Conservation (phyloP, 2,329 filamentous ascomycete species). For the Pestalotiopsis fici region DNA sequence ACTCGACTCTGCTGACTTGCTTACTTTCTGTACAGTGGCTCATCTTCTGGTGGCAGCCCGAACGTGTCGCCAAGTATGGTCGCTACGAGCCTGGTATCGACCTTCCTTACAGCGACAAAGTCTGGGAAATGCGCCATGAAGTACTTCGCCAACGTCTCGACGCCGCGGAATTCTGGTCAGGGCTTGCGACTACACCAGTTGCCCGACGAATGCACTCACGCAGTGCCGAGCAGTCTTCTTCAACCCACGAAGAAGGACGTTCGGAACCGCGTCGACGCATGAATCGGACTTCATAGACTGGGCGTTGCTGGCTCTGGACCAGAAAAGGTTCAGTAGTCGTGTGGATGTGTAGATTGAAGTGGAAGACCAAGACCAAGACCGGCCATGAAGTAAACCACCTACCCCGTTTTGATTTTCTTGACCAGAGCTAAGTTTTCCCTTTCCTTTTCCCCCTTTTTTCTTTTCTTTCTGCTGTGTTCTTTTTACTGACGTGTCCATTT, state of each 20-base stretch:
- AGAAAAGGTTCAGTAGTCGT: background rate
- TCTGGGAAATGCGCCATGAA: background rate
- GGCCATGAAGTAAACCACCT: background rate
- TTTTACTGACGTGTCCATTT: background rate
- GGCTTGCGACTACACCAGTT: background rate
- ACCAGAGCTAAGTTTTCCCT: background rate
- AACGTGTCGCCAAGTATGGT: slow-evolving; percentile 18
- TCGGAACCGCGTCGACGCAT: background rate
- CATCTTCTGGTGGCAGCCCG: slow-evolving; percentile 17
- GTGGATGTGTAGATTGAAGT: slow-evolving; percentile 4
- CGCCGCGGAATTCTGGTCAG: background rate
- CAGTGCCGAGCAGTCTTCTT: background rate
- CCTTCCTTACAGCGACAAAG: slow-evolving; percentile 14
- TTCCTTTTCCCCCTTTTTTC: background rate
- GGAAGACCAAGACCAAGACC: slow-evolving; percentile 3
- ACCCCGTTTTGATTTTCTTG: background rate
- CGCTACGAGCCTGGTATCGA: slow-evolving; percentile 14
- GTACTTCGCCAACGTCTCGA: background rate
- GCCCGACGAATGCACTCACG: background rate
- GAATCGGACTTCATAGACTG: background rate
- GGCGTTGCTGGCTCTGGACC: background rate
- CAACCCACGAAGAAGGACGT: slow-evolving; percentile 11
- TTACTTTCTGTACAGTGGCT: slow-evolving; percentile 18
- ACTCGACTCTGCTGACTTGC: background rate
- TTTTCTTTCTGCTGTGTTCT: background rate